Evolutionary conservation across 2,329 filamentous ascomycete species (phyloP), one percentile per base, ranked within the genome.

Genomic region (Stagonosporopsis tanaceti): DNA sequence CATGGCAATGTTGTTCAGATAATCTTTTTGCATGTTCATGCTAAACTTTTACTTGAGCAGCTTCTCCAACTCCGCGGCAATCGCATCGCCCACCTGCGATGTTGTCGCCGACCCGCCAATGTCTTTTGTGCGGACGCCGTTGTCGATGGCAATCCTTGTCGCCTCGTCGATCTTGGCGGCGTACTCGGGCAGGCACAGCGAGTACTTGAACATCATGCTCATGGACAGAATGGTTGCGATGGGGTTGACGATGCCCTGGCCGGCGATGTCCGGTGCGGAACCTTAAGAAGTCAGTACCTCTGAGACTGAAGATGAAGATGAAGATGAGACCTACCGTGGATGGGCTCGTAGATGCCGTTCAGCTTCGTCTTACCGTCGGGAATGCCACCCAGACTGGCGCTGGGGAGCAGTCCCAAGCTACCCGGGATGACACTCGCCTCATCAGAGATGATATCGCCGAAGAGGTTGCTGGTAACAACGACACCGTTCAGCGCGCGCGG

Each of bases 311-410:
- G 1, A 22, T 17, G n/a, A n/a, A n/a, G n/a, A n/a, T 24, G n/a
- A 1, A 4, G 24, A 2, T 2, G 6, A 37, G 20, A 68, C 81
- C 71, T 82, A 92, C 92, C 93, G 77, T 99, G 94, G 69, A 99
- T 98, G 25, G 94, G 94, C 84, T 98, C 94, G 77, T 97, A 99
- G 72, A 98, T 97, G 68, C 93, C 94, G 76, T 96, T 97, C 74
- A 93, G 92, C 76, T 86, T 89, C 69, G 83, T 85, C 82, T 92
- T 91, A 53, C 91, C 91, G 76, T 96, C 92, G 0, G 94, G 94
- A 59, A 96, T 87, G 38, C 91, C 92, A 64, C 89, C 90, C 75
- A 98, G 81, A 78, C 90, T 95, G 12, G 94, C 94, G 76, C 90
- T 94, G 25, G 94, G 94, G 66, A 97, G 81, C 64, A 98, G 82